Percentiles rank a stretch among this genome's conserved stretches.
Evolutionary conservation across 805 yeast genomes (phyloP).

Genomic region (Candida morakotiae): DNA sequence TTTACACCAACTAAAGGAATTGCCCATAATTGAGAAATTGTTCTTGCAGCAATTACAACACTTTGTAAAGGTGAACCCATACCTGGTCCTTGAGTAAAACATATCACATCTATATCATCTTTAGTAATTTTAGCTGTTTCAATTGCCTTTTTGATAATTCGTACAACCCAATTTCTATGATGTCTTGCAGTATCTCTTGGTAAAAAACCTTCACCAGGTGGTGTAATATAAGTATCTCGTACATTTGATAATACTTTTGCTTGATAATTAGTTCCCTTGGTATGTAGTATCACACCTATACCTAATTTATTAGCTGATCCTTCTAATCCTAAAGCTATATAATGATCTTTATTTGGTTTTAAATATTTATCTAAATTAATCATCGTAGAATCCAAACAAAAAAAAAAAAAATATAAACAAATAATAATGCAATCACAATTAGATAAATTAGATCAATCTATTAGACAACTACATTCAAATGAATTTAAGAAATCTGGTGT

Average conservation of each 20-base stretch:
- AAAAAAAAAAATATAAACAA: conserved; percentile 3
- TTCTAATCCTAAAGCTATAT: conserved; percentile 85
- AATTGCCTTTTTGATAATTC: conserved; percentile 66
- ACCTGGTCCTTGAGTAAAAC: conserved; percentile 98
- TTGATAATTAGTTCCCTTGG: conserved; percentile 53
- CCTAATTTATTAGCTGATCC: conserved; percentile 98
- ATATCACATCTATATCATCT: conserved; percentile 66
- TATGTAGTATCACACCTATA: conserved; percentile 84
- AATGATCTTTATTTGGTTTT: conserved; percentile 43
- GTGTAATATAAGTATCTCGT: conserved; percentile 91
- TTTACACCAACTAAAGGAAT: conserved; percentile 91
- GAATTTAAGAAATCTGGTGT: conserved; percentile 57
- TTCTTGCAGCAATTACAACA: conserved; percentile 89
- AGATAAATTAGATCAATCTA: conserved; percentile 32
- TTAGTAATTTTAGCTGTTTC: conserved; percentile 52
- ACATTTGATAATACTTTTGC: conserved; percentile 84
- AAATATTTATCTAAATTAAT: conserved; percentile 45
- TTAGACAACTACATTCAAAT: conserved; percentile 37
- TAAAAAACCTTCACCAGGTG: conserved; percentile 97
- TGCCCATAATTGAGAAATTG: conserved; percentile 73
- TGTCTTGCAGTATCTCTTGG: conserved; percentile 97
- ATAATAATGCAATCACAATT: conserved; percentile 9
- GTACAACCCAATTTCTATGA: conserved; percentile 90
- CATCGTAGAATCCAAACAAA: conserved; percentile 9
- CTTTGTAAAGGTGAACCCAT: conserved; percentile 98